Evolutionary conservation across 1,284 basidiomycete genomes (phyloP), one percentile per base, ranked within the genome.

Genomic region (Cystobasidiaceae sp.): DNA sequence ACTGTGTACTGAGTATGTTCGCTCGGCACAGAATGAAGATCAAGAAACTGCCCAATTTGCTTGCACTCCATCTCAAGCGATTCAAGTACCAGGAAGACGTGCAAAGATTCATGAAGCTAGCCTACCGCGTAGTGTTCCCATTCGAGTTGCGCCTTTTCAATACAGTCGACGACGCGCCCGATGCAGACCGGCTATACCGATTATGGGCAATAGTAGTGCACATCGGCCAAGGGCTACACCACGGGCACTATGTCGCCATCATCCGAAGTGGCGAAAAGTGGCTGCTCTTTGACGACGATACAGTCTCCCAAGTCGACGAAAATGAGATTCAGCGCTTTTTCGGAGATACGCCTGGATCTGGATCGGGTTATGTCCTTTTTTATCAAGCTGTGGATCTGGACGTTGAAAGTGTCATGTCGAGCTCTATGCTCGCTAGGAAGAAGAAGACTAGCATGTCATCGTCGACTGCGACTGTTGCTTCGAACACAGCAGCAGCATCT

Each of bases 1-100:
- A n/a, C n/a, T n/a, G n/a, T n/a, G n/a, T n/a, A n/a, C n/a, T n/a
- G n/a, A n/a, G n/a, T n/a, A n/a, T n/a, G n/a, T n/a, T n/a, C n/a
- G n/a, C n/a, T n/a, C n/a, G n/a, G n/a, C n/a, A n/a, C 72, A 93
- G 92, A 70, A 97, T 97, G 92, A 97, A 97, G 78, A 93, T 98
- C 77, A 96, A 97, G 80, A 88, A 87, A 71, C 81, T 97, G 4
- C 93, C 94, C 5, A 93, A 97, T 75, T 83, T 98, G 41, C 85
- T 98, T 27, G 92, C 93, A 13, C 81, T 98, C 41, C 94, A 98
- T 77, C 81, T 98, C 59, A 98, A 98, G 79, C 86, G 96, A 33
- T 98, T 98, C 85, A 97, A 94, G 78, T 96, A 92, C 75, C 92
- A 96, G 76, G 93, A 96, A 76, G 85, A 90, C 67, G 79, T 88